Percentiles rank a stretch among this genome's conserved stretches.
phyloP scores from a whole-genome alignment of 441 rosid genomes.

The Brassica balearica region DNA sequence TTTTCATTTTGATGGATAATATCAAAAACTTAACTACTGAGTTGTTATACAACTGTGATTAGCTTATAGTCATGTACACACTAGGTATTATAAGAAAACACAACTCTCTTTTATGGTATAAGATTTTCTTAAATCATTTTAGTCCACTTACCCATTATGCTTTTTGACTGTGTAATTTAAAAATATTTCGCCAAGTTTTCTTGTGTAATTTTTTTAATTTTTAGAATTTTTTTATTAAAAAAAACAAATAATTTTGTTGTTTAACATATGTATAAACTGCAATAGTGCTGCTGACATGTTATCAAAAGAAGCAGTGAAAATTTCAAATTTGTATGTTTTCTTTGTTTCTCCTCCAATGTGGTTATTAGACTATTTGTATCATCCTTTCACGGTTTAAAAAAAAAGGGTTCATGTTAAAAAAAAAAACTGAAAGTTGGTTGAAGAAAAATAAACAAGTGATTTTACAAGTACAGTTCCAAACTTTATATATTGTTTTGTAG shows the following conservation, averaged over 20 bases:
- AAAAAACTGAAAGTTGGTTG: not conserved
- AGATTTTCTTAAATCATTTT: not conserved
- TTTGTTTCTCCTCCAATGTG: too few species aligned
- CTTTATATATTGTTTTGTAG: constrained; percentile 6
- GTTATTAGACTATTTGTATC: too few species aligned
- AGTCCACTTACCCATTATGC: not conserved
- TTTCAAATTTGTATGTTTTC: too few species aligned
- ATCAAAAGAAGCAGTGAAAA: too few species aligned
- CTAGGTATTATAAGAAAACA: not conserved
- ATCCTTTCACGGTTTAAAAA: too few species aligned
- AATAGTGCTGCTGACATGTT: too few species aligned
- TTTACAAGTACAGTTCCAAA: constrained; percentile 2
- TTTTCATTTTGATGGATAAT: not conserved
- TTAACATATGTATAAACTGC: not conserved
- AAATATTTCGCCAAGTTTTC: not conserved
- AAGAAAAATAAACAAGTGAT: not conserved
- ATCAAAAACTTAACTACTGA: not conserved
- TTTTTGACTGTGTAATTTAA: not conserved
- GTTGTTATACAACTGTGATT: not conserved
- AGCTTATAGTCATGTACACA: not conserved
- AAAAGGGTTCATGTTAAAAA: not conserved
- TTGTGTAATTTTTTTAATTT: not conserved
- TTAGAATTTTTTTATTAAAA: not conserved
- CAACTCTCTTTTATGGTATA: not conserved
- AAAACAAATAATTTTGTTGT: not conserved